Evolutionary conservation across 2,329 filamentous ascomycete species (phyloP).

Genomic region (Xylariaceae sp.): DNA sequence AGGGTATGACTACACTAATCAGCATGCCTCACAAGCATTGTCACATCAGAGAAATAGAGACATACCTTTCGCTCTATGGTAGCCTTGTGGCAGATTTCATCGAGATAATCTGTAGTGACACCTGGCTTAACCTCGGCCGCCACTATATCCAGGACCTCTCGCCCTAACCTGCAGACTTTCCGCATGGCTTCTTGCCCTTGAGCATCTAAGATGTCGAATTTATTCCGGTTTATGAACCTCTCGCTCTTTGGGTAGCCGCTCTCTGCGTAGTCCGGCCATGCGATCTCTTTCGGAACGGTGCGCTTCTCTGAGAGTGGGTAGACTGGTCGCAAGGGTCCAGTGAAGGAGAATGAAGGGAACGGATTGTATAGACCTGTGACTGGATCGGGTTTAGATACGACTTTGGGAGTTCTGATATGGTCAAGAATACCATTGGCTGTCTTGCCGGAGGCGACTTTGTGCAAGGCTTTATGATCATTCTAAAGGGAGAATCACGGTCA

Average conservation of each 20-base stretch:
- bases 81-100: constrained; percentile 93
- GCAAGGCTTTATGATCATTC: constrained; percentile 80
- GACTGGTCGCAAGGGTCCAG: constrained; percentile 81
- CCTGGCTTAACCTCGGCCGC: constrained; percentile 85
- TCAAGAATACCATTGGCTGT: constrained; percentile 71
- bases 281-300: constrained; percentile 78
- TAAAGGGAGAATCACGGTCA: constrained; percentile 44
- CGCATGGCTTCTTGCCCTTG: constrained; percentile 88
- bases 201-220: constrained; percentile 81
- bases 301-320: constrained; percentile 80
- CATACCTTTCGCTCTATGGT: constrained; percentile 90
- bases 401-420: constrained; percentile 76
- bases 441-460: constrained; percentile 68
- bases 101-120: constrained; percentile 93
- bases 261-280: constrained; percentile 83
- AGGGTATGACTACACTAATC: constrained; percentile 76
- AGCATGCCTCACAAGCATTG: constrained; percentile 7
- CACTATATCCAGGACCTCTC: constrained; percentile 92
- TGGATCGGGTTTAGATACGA: constrained; percentile 90
- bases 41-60: neutral
- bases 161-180: constrained; percentile 83
- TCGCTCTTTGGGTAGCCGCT: constrained; percentile 76
- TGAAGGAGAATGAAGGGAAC: constrained; percentile 85
- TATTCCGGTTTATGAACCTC: constrained; percentile 72
- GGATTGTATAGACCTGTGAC: constrained; percentile 90